Percentiles rank a stretch among this genome's conserved stretches.
Conservation (phyloP, 352 stramenopile genomes). For the Globisporangium solare region DNA sequence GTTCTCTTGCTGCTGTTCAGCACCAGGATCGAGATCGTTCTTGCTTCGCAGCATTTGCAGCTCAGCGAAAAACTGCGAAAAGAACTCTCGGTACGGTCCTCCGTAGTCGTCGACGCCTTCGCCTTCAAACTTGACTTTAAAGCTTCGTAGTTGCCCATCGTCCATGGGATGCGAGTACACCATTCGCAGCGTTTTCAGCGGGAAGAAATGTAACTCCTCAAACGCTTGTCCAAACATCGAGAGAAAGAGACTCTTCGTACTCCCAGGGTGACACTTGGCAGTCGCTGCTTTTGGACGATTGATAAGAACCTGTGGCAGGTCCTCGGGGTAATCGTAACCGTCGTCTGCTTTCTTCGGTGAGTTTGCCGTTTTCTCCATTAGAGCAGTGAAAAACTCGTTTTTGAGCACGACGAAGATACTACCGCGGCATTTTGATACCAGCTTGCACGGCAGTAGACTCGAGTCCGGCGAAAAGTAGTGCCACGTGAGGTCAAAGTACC, state of each 20-base stretch:
- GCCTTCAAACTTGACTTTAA: constrained; percentile 94
- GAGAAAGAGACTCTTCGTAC: constrained; percentile 55
- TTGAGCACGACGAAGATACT: constrained; percentile 81
- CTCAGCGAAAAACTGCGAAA: constrained; percentile 81
- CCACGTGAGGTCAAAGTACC: constrained; percentile 80
- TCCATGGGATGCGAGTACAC: constrained; percentile 92
- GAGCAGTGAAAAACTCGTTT: constrained; percentile 58
- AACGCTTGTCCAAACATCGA: constrained; percentile 86
- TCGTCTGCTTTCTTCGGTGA: constrained; percentile 79
- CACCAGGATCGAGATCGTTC: constrained; percentile 2
- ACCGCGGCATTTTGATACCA: constrained; percentile 59
- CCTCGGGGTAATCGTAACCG: constrained; percentile 91
- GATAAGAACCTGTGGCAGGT: constrained; percentile 78
- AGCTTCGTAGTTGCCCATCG: constrained; percentile 84
- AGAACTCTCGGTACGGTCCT: constrained; percentile 92
- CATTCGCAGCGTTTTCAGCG: constrained; percentile 71
- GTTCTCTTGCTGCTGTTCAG: constrained; percentile 5
- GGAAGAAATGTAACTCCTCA: constrained; percentile 83
- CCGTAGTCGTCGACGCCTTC: constrained; percentile 94
- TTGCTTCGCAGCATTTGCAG: constrained; percentile 39
- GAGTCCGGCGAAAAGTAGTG: constrained; percentile 48
- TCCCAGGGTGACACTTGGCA: constrained; percentile 66
- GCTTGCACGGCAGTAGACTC: constrained; percentile 26
- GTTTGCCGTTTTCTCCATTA: constrained; percentile 78
- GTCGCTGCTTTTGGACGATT: constrained; percentile 84